Evolutionary conservation across 1,284 basidiomycete species (phyloP).

Genomic region (Ceratobasidium sp.): DNA sequence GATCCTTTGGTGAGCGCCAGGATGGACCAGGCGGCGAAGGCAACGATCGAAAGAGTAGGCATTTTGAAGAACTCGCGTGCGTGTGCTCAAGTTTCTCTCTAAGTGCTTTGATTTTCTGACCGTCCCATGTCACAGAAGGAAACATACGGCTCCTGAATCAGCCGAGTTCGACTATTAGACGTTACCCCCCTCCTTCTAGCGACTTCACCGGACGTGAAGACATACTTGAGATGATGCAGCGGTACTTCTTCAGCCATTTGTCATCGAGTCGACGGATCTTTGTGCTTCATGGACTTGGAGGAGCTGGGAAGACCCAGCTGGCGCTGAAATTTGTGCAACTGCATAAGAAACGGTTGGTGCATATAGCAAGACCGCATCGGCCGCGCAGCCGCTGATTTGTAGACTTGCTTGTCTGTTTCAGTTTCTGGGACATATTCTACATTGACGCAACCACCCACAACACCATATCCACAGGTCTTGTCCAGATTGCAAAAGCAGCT

Average conservation of each 20-base stretch:
- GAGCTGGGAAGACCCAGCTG: too few species aligned
- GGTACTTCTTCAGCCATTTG: neutral
- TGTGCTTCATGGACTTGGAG: neutral
- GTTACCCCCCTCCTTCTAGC: neutral
- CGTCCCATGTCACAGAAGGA: too few species aligned
- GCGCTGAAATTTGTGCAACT: slow-evolving; percentile 1
- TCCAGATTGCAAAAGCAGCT: neutral
- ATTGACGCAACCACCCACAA: neutral
- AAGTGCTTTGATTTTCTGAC: too few species aligned
- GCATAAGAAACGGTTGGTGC: neutral
- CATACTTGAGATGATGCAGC: neutral
- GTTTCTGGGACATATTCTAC: neutral
- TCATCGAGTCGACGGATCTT: neutral
- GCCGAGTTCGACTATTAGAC: too few species aligned
- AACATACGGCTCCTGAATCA: too few species aligned
- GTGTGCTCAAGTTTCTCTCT: too few species aligned
- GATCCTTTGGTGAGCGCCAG: neutral
- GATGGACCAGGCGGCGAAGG: neutral
- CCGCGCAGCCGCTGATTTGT: neutral
- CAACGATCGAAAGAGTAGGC: too few species aligned
- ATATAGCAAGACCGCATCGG: neutral
- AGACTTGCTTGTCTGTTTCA: neutral
- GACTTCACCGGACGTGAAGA: neutral
- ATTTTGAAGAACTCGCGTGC: too few species aligned
- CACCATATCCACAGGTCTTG: neutral